Evolutionary conservation across 1,284 basidiomycete species (phyloP), one percentile per base, ranked within the genome.

Genomic region (Irpex lacteus): DNA sequence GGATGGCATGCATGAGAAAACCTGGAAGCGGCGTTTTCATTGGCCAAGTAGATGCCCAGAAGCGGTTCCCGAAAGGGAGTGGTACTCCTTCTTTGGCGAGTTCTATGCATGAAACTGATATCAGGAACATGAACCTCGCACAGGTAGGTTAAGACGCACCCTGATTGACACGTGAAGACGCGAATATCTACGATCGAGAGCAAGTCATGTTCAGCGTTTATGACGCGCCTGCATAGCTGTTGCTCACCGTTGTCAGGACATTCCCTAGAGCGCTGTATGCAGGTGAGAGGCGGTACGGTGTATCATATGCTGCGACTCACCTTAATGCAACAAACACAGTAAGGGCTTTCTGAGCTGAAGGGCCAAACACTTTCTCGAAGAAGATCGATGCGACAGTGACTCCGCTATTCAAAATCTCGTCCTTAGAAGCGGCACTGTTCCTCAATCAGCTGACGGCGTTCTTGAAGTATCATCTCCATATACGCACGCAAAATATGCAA

Each of bases 401-500:
- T 5, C 82, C 78, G 40, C 86, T 85, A 15, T 73, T 75, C 5
- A 86, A 67, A 47, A 90, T 87, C 65, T 90, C 88, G 3, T 75
- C 72, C 69, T 87, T 89, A 1, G 84, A 83, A 3, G 89, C 84
- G 2, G 82, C 88, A 0, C 64, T 62, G 44, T n/a, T 36, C 13
- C 13, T 18, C 13, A 47, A 15, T 18, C 44, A 47, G 18, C 44
- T 21, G 37, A 15, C 37, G 11, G 36, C 19, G 15, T 9, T 18
- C 13, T 18, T 11, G 36, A 44, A 59, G 11, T 36, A 15, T 11
- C 34, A 47, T n/a, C 4, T 18, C 38, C 38, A 8, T 59, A 44
- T 52, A 81, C 86, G 83, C 21, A 88, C 88, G 86, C 82, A 68
- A 90, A 89, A 73, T 90, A 91, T 5, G 88, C 85, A 15, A 90